Percentiles rank a stretch among this genome's conserved stretches.
These are phyloP conservation scores for Barbarea vulgaris DNA, from an alignment of 345 rosid genomes.

Conservation along the genomic window DNA sequence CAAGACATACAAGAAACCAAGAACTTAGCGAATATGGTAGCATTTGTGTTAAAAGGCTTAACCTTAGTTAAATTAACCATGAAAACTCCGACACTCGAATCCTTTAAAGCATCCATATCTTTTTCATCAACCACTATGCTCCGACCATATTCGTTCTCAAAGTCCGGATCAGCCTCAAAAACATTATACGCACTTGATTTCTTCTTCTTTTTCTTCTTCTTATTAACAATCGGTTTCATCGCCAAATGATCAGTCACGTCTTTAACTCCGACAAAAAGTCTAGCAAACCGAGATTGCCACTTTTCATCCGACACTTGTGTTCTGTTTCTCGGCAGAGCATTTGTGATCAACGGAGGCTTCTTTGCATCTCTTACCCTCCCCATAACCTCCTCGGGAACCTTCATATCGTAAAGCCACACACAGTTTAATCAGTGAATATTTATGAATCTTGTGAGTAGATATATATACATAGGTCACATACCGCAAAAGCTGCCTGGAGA, in stretches of 20 bases:
- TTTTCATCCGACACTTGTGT: not conserved
- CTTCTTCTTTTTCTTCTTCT: conserved; percentile 30
- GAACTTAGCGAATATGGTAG: not conserved
- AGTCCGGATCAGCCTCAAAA: conserved; percentile 60
- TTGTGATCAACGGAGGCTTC: conserved; percentile 44
- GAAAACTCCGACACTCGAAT: conserved; percentile 56
- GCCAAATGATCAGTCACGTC: conserved; percentile 33
- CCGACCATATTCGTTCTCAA: conserved; percentile 64
- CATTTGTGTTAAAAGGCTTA: not conserved
- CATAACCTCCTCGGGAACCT: conserved; percentile 55
- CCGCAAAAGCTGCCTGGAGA: conserved; percentile 72
- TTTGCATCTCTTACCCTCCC: conserved; percentile 33
- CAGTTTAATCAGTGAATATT: not conserved
- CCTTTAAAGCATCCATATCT: conserved; percentile 42
- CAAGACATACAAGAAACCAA: not conserved
- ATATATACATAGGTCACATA: conserved; percentile 10
- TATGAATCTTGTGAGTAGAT: not conserved
- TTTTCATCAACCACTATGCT: conserved; percentile 52
- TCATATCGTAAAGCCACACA: not conserved
- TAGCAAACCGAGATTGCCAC: conserved; percentile 41
- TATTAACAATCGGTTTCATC: conserved; percentile 22
- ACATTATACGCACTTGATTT: conserved; percentile 46
- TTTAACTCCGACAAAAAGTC: conserved; percentile 39
- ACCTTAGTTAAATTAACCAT: conserved; percentile 69
- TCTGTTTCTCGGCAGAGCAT: conserved; percentile 34